Conservation (phyloP, 2,329 filamentous ascomycete species). For the Penicillium italicum region DNA sequence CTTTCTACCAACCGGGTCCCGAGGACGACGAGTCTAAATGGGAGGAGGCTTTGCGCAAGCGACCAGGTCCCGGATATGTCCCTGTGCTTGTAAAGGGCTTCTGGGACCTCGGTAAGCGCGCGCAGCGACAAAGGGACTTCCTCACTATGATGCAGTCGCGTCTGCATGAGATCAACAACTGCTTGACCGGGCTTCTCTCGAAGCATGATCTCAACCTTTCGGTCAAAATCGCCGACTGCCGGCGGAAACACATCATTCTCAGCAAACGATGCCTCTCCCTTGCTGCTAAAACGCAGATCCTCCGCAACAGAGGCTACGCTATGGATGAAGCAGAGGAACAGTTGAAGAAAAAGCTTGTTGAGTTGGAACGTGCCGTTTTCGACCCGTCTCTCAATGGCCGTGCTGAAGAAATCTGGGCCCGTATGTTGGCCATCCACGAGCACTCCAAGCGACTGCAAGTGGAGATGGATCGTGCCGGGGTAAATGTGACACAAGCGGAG, state of each 20-base stretch:
- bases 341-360: slow-evolving; percentile 58
- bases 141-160: slow-evolving; percentile 57
- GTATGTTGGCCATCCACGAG: slow-evolving; percentile 61
- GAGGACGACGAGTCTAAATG: slow-evolving; percentile 60
- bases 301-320: slow-evolving; percentile 62
- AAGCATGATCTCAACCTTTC: slow-evolving; percentile 60
- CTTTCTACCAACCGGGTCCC: slow-evolving; percentile 58
- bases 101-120: slow-evolving; percentile 55
- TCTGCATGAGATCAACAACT: slow-evolving; percentile 63
- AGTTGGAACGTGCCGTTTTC: slow-evolving; percentile 56
- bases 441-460: slow-evolving; percentile 56
- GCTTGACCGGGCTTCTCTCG: slow-evolving; percentile 56
- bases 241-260: slow-evolving; percentile 57
- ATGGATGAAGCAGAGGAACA: slow-evolving; percentile 63
- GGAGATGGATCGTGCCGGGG: slow-evolving; percentile 57
- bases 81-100: slow-evolving; percentile 61
- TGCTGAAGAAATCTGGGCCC: slow-evolving; percentile 64
- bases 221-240: slow-evolving; percentile 56
- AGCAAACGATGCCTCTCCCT: slow-evolving; percentile 59
- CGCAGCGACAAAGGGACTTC: slow-evolving; percentile 55
- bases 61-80: slow-evolving; percentile 56
- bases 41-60: slow-evolving; percentile 61
- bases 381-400: slow-evolving; percentile 59
- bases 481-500: slow-evolving; percentile 39
- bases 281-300: slow-evolving; percentile 61